phyloP scores from a whole-genome alignment of 169 alveolate species.

The Amoebophrya sp. region DNA sequence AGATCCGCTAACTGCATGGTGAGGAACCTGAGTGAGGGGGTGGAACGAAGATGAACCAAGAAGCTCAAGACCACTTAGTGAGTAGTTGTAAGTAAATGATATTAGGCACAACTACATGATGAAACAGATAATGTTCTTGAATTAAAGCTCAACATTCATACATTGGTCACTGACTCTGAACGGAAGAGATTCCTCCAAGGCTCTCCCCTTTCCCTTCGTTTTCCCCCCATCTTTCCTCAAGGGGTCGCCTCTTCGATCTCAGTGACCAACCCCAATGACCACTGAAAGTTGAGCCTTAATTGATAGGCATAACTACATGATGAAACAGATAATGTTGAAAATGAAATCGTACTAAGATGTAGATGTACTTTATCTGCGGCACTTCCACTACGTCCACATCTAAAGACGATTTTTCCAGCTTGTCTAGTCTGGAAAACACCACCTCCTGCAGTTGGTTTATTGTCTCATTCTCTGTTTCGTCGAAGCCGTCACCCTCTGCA shows the following conservation, averaged over 20 bases:
- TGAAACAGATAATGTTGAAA: neutral
- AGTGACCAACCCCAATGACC: too few relatives aligned
- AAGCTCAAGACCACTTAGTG: too few relatives aligned
- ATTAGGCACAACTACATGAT: neutral
- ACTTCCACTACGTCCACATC: slow-evolving; percentile 8
- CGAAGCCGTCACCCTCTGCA: neutral
- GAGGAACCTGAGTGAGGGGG: slow-evolving; percentile 3
- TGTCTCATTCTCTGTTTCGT: neutral
- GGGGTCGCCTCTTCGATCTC: too few relatives aligned
- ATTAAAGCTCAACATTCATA: neutral
- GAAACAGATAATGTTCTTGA: neutral
- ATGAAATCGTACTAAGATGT: neutral
- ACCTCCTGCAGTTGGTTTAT: slow-evolving; percentile 15
- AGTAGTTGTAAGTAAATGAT: too few relatives aligned
- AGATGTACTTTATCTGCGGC: neutral
- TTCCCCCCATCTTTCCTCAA: too few relatives aligned
- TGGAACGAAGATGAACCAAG: too few relatives aligned
- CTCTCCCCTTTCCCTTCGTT: too few relatives aligned
- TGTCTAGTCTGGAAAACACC: neutral
- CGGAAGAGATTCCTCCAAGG: neutral
- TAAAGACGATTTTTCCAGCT: neutral
- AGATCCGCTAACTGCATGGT: neutral
- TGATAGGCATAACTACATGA: neutral
- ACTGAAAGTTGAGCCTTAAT: too few relatives aligned
- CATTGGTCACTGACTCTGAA: neutral